Percentiles rank a stretch among this genome's conserved stretches.
These are phyloP conservation scores for Amborella trichopoda DNA, from an alignment of 164 flowering plant species.

Conservation along the genomic window DNA sequence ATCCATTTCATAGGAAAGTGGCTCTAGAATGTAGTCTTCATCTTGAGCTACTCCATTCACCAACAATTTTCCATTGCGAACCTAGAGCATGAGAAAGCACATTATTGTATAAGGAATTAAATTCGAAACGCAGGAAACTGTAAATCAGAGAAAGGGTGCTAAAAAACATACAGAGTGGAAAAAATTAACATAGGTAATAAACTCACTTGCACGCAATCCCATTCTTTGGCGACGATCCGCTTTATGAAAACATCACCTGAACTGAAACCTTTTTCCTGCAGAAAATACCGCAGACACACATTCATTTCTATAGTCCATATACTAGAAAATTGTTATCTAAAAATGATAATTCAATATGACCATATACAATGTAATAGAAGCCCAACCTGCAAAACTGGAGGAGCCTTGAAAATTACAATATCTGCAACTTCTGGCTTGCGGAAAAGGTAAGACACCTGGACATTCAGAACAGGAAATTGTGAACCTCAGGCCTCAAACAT, in stretches of 20 bases:
- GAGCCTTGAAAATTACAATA: conserved; percentile 88
- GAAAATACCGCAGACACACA: not conserved
- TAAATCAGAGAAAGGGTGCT: not conserved
- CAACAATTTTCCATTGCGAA: conserved; percentile 61
- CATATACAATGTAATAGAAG: not conserved
- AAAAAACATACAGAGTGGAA: not conserved
- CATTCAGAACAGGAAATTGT: not conserved
- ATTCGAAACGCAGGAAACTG: no score
- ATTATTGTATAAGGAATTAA: no score
- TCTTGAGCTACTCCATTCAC: conserved; percentile 69
- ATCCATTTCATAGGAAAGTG: conserved; percentile 75
- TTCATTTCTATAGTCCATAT: not conserved
- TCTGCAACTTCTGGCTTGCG: conserved; percentile 76
- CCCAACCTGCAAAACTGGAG: conserved; percentile 62
- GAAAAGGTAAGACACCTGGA: conserved; percentile 81
- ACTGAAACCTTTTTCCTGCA: conserved; percentile 61
- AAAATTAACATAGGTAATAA: not conserved
- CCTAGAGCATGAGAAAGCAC: conserved; percentile 23
- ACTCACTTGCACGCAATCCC: conserved; percentile 80
- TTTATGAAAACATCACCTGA: conserved; percentile 76
- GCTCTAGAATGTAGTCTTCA: conserved; percentile 82
- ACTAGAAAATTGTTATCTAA: not conserved
- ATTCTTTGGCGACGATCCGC: conserved; percentile 84
- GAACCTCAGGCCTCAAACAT: conserved; percentile 6
- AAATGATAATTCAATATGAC: not conserved